Evolutionary conservation across 2,329 filamentous ascomycete species (phyloP), one percentile per base, ranked within the genome.

Genomic region (Aureobasidium vineae): DNA sequence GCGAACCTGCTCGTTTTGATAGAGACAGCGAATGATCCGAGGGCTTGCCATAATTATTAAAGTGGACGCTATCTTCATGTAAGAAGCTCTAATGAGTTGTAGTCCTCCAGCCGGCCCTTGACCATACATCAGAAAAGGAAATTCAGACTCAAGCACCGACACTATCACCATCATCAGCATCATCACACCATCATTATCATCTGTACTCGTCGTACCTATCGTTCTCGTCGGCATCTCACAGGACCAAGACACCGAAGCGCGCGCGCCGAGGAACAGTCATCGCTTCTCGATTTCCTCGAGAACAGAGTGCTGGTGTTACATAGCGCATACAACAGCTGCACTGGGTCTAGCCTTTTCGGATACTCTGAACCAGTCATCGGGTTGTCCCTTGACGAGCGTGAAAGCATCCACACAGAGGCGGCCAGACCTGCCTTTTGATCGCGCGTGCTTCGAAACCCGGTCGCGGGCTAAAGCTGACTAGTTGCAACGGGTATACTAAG

Each of bases 401-500:
- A 53, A 54, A 54, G 61, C 36, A 33, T 64, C 49, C 47, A 54
- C 61, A 43, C 33, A 45, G 47, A 21, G 38, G 33, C 61, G 61
- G 61, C 61, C 61, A 64, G 61, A 64, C 61, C 49, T 64, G 61
- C 61, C 61, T 64, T 54, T 64, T 33, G 61, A 41, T 64, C 49
- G 61, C 61, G 61, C 61, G 49, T 54, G 61, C 47, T 64, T 19
- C 61, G 36, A 36, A 64, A 64, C 61, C 61, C 61, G 49, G 61
- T 64, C 49, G 49, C 61, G 49, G 61, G 38, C 61, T 64, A 64
- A 64, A 64, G 61, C 61, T 28, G 61, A 64, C 61, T 64, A 64
- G 61, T 64, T 54, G 47, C 61, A 64, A 64, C 61, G 61, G 61
- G 61, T 64, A 53, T 64, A 64, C 61, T 54, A 64, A 64, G 61